phyloP scores from a whole-genome alignment of 1,284 basidiomycete genomes.

The Uromyces viciae-fabae region DNA sequence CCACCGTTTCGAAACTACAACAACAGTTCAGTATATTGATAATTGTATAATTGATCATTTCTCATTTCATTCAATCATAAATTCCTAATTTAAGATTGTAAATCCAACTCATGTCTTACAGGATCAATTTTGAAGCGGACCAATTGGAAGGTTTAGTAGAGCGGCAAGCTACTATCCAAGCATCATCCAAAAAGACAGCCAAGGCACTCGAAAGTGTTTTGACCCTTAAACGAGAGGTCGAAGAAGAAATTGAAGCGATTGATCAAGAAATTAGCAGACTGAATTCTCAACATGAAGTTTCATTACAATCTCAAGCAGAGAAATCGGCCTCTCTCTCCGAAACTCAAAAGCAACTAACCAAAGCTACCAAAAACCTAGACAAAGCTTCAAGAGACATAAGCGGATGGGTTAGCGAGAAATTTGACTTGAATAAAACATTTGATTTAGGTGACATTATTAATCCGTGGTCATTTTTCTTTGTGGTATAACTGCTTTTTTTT shows the following conservation, averaged over 20 bases:
- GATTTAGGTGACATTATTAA: neutral
- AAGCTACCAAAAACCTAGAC: conserved; percentile 73
- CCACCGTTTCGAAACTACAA: conserved; percentile 77
- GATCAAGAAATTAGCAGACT: conserved; percentile 34
- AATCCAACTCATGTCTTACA: neutral
- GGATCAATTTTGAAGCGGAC: conserved; percentile 56
- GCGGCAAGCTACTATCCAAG: conserved; percentile 57
- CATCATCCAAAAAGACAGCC: conserved; percentile 57
- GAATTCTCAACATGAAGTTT: neutral
- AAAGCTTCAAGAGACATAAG: conserved; percentile 85
- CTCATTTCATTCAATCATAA: neutral
- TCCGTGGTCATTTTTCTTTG: neutral
- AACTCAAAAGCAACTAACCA: conserved; percentile 68
- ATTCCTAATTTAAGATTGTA: neutral
- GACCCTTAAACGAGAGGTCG: conserved; percentile 4
- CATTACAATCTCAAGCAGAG: conserved; percentile 54
- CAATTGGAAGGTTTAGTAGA: conserved; percentile 60
- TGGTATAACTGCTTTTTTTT: neutral
- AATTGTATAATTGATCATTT: conserved; percentile 49
- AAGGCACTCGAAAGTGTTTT: conserved; percentile 57
- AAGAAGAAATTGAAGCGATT: conserved; percentile 23
- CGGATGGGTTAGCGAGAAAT: conserved; percentile 55
- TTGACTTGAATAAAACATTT: neutral
- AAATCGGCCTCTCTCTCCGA: conserved; percentile 70
- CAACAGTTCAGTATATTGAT: conserved; percentile 65